Conservation (phyloP, 495 filamentous ascomycete species). For the Elaphomyces granulatus region DNA sequence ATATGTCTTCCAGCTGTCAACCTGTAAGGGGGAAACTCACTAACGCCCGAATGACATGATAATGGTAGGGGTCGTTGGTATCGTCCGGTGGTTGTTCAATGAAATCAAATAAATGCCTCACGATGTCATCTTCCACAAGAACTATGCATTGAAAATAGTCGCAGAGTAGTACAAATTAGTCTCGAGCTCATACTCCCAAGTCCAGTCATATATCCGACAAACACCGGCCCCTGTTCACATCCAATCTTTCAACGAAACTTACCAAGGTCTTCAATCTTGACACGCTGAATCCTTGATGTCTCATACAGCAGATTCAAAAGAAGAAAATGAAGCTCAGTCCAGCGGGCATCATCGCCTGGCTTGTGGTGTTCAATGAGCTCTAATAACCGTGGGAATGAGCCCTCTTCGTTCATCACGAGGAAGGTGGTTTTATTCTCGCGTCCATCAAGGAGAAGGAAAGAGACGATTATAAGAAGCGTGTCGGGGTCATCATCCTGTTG, state of each 20-base stretch:
- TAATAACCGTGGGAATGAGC: conserved; percentile 66
- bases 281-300: conserved; percentile 83
- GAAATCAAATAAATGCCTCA: conserved; percentile 69
- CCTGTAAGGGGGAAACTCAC: conserved; percentile 34
- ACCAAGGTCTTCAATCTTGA: conserved; percentile 65
- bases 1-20: neutral
- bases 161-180: neutral
- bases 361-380: conserved; percentile 59
- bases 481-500: conserved; percentile 60
- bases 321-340: conserved; percentile 56
- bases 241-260: conserved; percentile 15
- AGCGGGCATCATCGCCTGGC: conserved; percentile 48
- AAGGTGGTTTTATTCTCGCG: conserved; percentile 63
- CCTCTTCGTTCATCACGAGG: conserved; percentile 74
- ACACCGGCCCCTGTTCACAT: neutral
- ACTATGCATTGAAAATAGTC: conserved; percentile 16
- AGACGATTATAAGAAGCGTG: conserved; percentile 67
- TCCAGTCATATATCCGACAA: neutral
- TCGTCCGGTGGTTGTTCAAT: conserved; percentile 86
- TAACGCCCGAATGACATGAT: conserved; percentile 83
- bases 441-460: conserved; percentile 85
- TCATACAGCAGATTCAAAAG: conserved; percentile 88
- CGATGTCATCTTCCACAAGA: conserved; percentile 69
- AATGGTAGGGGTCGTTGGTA: conserved; percentile 88
- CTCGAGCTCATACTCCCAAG: conserved; percentile 4